Evolutionary conservation across 495 filamentous ascomycete species (phyloP).

Genomic region (Aspergillus nidulans): DNA sequence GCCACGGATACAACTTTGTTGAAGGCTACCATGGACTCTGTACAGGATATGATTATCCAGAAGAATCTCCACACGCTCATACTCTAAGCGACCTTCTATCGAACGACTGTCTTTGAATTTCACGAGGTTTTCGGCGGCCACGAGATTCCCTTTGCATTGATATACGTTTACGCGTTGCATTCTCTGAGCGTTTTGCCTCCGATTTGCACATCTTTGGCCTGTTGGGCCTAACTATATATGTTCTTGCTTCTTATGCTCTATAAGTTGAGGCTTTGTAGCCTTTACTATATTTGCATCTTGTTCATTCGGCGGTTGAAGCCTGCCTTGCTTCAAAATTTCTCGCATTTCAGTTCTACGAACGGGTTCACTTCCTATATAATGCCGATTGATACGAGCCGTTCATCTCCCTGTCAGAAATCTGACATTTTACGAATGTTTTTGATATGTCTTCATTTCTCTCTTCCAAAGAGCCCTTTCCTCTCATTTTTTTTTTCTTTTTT

Average conservation of each 20-base stretch:
- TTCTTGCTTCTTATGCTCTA: background rate
- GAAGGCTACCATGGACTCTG: conserved; percentile 95
- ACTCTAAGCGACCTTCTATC: conserved; percentile 55
- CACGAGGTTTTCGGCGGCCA: conserved; percentile 24
- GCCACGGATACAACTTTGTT: conserved; percentile 93
- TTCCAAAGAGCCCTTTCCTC: background rate
- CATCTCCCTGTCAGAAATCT: conserved; percentile 14
- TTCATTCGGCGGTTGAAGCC: conserved; percentile 10
- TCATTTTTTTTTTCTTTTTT: background rate
- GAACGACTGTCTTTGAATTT: conserved; percentile 18
- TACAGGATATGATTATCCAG: conserved; percentile 99
- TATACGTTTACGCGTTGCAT: conserved; percentile 20
- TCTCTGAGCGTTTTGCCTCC: conserved; percentile 19
- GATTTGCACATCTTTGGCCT: conserved; percentile 10
- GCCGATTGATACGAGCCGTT: conserved; percentile 42
- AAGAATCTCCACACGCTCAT: conserved; percentile 93
- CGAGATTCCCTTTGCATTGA: conserved; percentile 21
- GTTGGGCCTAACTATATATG: conserved; percentile 5
- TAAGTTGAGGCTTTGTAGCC: background rate
- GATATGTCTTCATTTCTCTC: background rate
- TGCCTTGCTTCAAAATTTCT: conserved; percentile 5
- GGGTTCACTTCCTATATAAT: conserved; percentile 19
- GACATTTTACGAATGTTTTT: conserved; percentile 22
- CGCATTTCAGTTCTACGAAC: conserved; percentile 15
- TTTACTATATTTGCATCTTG: background rate